Conservation (phyloP, 169 alveolate genomes). For the Plasmodium coatneyi region DNA sequence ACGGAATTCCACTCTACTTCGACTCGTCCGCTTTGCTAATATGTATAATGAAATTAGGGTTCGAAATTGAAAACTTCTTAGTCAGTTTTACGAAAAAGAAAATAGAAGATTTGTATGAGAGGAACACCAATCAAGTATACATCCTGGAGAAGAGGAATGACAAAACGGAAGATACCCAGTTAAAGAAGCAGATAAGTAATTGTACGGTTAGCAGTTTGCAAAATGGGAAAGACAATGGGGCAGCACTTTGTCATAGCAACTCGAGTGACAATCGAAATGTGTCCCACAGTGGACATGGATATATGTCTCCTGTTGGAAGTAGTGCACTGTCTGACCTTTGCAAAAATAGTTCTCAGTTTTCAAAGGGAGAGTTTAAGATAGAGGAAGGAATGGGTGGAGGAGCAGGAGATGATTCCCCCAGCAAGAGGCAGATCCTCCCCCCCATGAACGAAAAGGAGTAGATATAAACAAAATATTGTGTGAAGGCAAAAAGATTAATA, state of each 20-base stretch:
- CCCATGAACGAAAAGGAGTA: neutral
- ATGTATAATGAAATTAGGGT: constrained; percentile 62
- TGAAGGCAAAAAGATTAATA: constrained; percentile 32
- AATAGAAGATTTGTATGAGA: constrained; percentile 60
- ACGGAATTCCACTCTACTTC: constrained; percentile 54
- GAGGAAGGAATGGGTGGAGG: neutral
- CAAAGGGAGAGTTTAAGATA: neutral
- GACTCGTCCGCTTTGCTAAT: constrained; percentile 67
- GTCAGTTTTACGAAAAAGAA: constrained; percentile 60
- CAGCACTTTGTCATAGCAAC: neutral
- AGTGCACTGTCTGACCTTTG: neutral
- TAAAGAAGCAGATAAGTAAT: neutral
- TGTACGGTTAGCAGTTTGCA: neutral
- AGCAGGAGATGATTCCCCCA: neutral
- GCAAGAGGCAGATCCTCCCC: neutral
- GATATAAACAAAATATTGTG: constrained; percentile 16
- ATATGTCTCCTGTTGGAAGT: neutral
- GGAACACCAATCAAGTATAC: constrained; percentile 54
- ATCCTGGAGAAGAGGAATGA: constrained; percentile 31
- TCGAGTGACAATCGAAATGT: neutral
- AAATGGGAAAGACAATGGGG: neutral
- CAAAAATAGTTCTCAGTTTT: neutral
- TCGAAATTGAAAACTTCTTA: constrained; percentile 52
- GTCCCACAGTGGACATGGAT: neutral
- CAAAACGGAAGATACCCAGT: neutral